Evolutionary conservation across 2,329 filamentous ascomycete genomes (phyloP).

Genomic region (Fusarium tupiense): DNA sequence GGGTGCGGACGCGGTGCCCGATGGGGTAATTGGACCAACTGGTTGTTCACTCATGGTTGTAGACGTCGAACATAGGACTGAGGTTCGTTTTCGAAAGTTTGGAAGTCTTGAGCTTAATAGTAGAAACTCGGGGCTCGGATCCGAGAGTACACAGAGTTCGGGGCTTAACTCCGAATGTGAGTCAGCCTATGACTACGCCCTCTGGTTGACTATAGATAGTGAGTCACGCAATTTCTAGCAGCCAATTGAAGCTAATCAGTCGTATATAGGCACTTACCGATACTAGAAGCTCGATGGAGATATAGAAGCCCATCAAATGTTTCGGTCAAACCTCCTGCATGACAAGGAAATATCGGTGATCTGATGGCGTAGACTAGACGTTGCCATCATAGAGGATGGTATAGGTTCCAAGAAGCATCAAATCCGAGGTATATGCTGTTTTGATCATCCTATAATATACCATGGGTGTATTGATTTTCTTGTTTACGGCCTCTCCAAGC

Average conservation of each 20-base stretch:
- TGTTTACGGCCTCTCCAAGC: not conserved
- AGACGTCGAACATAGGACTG: not conserved
- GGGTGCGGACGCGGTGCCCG: slow-evolving; percentile 27
- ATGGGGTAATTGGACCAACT: slow-evolving; percentile 33
- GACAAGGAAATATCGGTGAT: not conserved
- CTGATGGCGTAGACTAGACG: not conserved
- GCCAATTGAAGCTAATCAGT: not conserved
- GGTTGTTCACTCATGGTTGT: slow-evolving; percentile 16
- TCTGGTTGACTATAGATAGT: not conserved
- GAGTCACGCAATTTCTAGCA: not conserved
- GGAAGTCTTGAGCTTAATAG: not conserved
- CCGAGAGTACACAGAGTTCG: slow-evolving; percentile 7
- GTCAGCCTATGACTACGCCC: slow-evolving; percentile 2
- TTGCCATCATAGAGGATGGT: not conserved
- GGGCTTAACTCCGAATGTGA: slow-evolving; percentile 9
- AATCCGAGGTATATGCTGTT: not conserved
- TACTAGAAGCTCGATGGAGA: not conserved
- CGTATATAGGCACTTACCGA: no score
- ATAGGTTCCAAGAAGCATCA: not conserved
- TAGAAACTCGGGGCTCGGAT: not conserved
- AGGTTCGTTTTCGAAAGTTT: not conserved
- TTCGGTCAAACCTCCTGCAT: not conserved
- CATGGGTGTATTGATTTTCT: no score
- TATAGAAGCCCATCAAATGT: no score
- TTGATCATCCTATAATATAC: not conserved